A percentile compares a stretch with the other conserved stretches of the same genome.
Conservation (phyloP, 257 asterid species). For the Rhazya stricta region DNA sequence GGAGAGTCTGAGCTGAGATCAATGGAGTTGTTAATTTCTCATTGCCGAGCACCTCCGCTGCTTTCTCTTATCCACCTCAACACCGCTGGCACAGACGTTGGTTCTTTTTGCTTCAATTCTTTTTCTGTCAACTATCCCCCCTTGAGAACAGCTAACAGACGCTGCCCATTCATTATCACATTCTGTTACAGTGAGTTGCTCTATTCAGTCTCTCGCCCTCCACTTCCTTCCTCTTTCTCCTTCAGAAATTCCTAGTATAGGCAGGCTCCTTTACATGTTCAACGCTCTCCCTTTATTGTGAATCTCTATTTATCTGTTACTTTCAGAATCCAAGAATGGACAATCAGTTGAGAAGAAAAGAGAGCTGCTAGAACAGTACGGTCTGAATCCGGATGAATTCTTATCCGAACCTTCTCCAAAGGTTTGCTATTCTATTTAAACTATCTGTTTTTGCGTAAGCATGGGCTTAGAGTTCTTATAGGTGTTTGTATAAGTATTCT, state of each 20-base stretch:
- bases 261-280: background rate
- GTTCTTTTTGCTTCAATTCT: constrained; percentile 23
- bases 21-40: constrained; percentile 50
- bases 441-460: too few relatives aligned
- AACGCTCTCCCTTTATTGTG: background rate
- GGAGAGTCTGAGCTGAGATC: background rate
- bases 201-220: background rate
- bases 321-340: constrained; percentile 55
- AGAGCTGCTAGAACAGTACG: constrained; percentile 66
- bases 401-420: constrained; percentile 60
- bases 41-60: constrained; percentile 15
- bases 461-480: background rate
- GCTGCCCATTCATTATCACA: constrained; percentile 38
- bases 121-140: constrained; percentile 18
- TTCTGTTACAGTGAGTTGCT: constrained; percentile 54
- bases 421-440: constrained; percentile 34
- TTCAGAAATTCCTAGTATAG: background rate
- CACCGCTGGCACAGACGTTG: constrained; percentile 11
- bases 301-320: background rate
- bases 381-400: constrained; percentile 67
- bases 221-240: background rate
- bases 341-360: constrained; percentile 42
- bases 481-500: background rate
- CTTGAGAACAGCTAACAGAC: constrained; percentile 23
- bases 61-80: constrained; percentile 21